Percentiles rank a stretch among this genome's conserved stretches.
phyloP scores from a whole-genome alignment of 1,284 basidiomycete species.

The Apiotrichum akiyoshidainum region DNA sequence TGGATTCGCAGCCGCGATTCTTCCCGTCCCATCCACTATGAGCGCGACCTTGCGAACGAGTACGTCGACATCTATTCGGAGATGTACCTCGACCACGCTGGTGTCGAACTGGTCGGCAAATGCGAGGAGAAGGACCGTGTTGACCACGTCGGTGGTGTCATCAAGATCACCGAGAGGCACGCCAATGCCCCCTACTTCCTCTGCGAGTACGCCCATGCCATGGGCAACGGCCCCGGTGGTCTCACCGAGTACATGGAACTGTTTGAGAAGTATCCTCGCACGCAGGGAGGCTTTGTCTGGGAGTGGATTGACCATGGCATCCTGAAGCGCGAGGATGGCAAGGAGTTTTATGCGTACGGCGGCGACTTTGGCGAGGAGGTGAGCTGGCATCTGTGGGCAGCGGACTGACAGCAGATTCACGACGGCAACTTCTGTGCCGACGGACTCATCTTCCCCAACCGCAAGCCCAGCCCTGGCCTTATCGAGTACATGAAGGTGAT shows the following conservation, averaged over 20 bases:
- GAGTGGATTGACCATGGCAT: slow-evolving; percentile 34
- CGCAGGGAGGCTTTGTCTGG: slow-evolving; percentile 29
- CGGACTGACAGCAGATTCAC: slow-evolving; percentile 10
- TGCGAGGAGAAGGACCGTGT: no score
- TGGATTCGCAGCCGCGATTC: slow-evolving; percentile 22
- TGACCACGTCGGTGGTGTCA: slow-evolving; percentile 1
- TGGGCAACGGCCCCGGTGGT: slow-evolving; percentile 32
- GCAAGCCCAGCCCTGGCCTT: slow-evolving; percentile 23
- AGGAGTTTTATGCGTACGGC: slow-evolving; percentile 23
- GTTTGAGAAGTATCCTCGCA: slow-evolving; percentile 27
- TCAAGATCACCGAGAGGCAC: slow-evolving; percentile 3
- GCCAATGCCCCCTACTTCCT: slow-evolving; percentile 25
- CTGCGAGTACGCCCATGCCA: slow-evolving; percentile 30
- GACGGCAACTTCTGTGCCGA: slow-evolving; percentile 28
- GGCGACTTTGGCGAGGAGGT: slow-evolving; percentile 32
- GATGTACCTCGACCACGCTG: slow-evolving; percentile 20
- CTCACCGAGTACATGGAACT: slow-evolving; percentile 23
- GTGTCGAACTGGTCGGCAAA: no score
- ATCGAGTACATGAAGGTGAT: slow-evolving; percentile 21
- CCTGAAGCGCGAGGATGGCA: slow-evolving; percentile 13
- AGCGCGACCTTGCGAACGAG: slow-evolving; percentile 20
- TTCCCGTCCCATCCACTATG: slow-evolving; percentile 28
- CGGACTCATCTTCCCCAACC: slow-evolving; percentile 29
- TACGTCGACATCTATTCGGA: slow-evolving; percentile 27
- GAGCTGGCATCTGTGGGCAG: slow-evolving; percentile 28